phyloP scores from a whole-genome alignment of 1,139 yeast species.

The Hyphopichia burtonii region DNA sequence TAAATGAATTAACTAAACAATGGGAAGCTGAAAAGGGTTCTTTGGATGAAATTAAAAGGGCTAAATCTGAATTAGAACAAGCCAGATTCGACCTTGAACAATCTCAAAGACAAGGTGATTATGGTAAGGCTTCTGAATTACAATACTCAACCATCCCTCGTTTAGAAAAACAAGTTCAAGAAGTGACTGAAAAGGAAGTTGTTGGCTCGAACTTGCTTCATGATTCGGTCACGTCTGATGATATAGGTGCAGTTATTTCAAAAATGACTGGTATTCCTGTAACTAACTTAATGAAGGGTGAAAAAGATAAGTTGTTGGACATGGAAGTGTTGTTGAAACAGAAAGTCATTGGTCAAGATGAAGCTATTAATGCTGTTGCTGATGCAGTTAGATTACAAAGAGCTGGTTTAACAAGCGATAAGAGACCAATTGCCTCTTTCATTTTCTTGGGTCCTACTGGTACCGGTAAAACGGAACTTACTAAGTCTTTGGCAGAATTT shows the following conservation, averaged over 20 bases:
- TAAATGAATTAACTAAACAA: slow-evolving; percentile 65
- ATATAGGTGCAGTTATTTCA: slow-evolving; percentile 87
- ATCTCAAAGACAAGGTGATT: slow-evolving; percentile 80
- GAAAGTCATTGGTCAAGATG: slow-evolving; percentile 93
- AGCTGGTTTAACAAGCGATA: slow-evolving; percentile 92
- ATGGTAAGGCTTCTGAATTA: slow-evolving; percentile 83
- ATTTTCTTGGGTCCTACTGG: slow-evolving; percentile 98
- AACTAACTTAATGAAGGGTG: slow-evolving; percentile 89
- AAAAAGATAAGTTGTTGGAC: slow-evolving; percentile 80
- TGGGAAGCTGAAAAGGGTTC: slow-evolving; percentile 84
- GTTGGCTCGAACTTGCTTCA: slow-evolving; percentile 54
- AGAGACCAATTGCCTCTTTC: slow-evolving; percentile 93
- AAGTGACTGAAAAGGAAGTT: slow-evolving; percentile 42
- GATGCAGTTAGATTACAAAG: slow-evolving; percentile 95
- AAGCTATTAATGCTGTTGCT: slow-evolving; percentile 83
- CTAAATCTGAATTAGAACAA: slow-evolving; percentile 79
- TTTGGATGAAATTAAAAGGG: slow-evolving; percentile 71
- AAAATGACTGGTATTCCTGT: slow-evolving; percentile 97
- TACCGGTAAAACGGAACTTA: slow-evolving; percentile 94
- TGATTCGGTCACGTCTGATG: slow-evolving; percentile 92
- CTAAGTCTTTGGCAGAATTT: slow-evolving; percentile 89
- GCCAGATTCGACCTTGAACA: slow-evolving; percentile 82
- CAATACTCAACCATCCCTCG: slow-evolving; percentile 86
- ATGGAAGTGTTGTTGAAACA: slow-evolving; percentile 80
- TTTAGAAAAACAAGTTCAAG: slow-evolving; percentile 57